Conservation (phyloP, 176 grass and related monocot genomes). For the Themeda triandra region DNA sequence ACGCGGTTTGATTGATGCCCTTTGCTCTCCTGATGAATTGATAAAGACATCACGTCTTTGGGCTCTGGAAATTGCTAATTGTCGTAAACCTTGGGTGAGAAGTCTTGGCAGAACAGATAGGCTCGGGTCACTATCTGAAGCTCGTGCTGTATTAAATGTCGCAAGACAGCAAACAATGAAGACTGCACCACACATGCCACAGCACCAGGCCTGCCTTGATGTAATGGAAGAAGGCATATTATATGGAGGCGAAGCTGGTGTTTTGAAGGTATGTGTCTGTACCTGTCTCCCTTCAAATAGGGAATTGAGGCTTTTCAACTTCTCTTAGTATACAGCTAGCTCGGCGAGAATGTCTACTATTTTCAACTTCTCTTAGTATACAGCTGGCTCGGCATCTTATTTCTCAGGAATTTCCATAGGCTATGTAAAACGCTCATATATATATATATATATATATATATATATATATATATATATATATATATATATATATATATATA, state of each 20-base stretch:
- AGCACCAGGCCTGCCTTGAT: conserved; percentile 80
- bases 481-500: too few relatives aligned
- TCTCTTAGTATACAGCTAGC: background rate
- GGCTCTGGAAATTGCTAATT: conserved; percentile 81
- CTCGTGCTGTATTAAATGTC: conserved; percentile 56
- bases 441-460: too few relatives aligned
- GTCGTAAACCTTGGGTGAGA: conserved; percentile 71
- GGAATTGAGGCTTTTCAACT: background rate
- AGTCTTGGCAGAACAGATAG: conserved; percentile 80
- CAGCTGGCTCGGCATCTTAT: background rate
- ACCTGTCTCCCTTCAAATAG: background rate
- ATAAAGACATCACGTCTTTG: conserved; percentile 64
- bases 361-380: background rate
- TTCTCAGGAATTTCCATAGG: background rate
- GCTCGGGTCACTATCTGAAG: conserved; percentile 79
- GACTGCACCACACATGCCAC: conserved; percentile 70
- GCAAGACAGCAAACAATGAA: conserved; percentile 70
- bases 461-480: too few relatives aligned
- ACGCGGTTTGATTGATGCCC: conserved; percentile 65
- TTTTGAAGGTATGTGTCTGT: conserved; percentile 59
- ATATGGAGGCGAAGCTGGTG: conserved; percentile 82
- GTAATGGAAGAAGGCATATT: conserved; percentile 74
- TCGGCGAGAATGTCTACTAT: background rate
- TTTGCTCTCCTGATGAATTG: conserved; percentile 76
- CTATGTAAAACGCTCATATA: background rate